phyloP scores from a whole-genome alignment of 805 yeast species.

The Helenozyma baotianmanensis region DNA sequence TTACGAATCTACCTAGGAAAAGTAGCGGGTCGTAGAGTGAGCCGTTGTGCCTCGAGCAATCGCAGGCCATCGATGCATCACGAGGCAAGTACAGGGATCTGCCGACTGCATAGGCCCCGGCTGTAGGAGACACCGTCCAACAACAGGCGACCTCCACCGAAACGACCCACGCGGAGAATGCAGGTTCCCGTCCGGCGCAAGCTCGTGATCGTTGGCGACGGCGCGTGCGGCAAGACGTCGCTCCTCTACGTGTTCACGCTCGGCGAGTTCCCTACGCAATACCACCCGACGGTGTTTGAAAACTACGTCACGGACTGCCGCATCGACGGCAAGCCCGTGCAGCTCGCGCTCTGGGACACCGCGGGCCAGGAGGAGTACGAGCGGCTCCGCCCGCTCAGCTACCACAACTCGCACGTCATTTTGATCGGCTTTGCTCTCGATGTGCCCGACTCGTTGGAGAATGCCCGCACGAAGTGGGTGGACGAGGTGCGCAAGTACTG shows the following conservation, averaged over 20 bases:
- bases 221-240: constrained; percentile 93
- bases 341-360: constrained; percentile 89
- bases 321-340: constrained; percentile 89
- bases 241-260: constrained; percentile 84
- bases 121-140: no score
- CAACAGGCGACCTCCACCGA: not conserved
- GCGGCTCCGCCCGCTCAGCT: constrained; percentile 80
- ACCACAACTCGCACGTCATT: constrained; percentile 81
- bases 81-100: not conserved
- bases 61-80: no score
- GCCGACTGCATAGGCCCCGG: no score
- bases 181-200: constrained; percentile 45
- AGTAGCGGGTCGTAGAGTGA: no score
- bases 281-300: constrained; percentile 92
- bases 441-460: constrained; percentile 77
- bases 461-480: constrained; percentile 84
- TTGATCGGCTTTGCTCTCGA: constrained; percentile 83
- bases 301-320: constrained; percentile 92
- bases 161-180: constrained; percentile 1
- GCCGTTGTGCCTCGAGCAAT: no score
- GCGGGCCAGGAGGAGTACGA: constrained; percentile 98
- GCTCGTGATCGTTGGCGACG: constrained; percentile 89
- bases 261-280: constrained; percentile 89
- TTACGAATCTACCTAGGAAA: no score
- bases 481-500: constrained; percentile 77